These are phyloP conservation scores for Entomophthora muscae DNA, from an alignment of 371 early-diverging fungal species.

Conservation along the genomic window DNA sequence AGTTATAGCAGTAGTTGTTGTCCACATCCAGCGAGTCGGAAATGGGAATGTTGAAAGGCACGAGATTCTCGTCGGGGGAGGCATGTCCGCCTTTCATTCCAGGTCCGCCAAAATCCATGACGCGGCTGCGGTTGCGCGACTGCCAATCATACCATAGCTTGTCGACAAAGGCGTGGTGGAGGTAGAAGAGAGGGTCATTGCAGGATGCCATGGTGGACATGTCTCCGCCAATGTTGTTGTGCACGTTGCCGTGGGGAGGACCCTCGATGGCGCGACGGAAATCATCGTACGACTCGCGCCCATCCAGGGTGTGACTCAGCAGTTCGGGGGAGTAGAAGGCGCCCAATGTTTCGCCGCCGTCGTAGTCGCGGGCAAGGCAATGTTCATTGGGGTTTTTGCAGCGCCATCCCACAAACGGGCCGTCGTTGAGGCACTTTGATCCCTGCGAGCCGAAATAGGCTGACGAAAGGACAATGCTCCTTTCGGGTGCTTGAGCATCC, in stretches of 20 bases:
- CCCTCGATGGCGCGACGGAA: conserved; percentile 23
- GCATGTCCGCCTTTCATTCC: background rate
- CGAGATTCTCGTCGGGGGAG: background rate
- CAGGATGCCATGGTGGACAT: conserved; percentile 21
- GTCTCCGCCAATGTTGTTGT: conserved; percentile 23
- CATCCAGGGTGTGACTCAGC: conserved; percentile 16
- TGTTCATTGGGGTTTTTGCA: background rate
- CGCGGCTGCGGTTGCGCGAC: background rate
- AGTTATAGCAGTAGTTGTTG: conserved; percentile 5
- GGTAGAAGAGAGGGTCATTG: conserved; percentile 28
- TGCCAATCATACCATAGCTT: conserved; percentile 10
- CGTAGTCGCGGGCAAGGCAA: conserved; percentile 18
- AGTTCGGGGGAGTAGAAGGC: conserved; percentile 21
- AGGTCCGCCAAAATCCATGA: conserved; percentile 4
- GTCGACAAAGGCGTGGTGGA: conserved; percentile 29
- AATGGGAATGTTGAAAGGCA: conserved; percentile 1
- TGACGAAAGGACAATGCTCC: conserved; percentile 3
- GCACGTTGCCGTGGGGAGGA: conserved; percentile 23
- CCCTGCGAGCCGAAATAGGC: conserved; percentile 9
- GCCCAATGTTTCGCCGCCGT: conserved; percentile 14
- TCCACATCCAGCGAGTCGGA: background rate
- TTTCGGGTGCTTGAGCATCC: conserved; percentile 11
- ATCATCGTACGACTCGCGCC: conserved; percentile 9
- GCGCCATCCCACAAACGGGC: background rate
- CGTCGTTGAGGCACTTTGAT: background rate